Base-by-base conservation (phyloP, 1,139 yeast species). In the Yamadazyma conglobata region DNA sequence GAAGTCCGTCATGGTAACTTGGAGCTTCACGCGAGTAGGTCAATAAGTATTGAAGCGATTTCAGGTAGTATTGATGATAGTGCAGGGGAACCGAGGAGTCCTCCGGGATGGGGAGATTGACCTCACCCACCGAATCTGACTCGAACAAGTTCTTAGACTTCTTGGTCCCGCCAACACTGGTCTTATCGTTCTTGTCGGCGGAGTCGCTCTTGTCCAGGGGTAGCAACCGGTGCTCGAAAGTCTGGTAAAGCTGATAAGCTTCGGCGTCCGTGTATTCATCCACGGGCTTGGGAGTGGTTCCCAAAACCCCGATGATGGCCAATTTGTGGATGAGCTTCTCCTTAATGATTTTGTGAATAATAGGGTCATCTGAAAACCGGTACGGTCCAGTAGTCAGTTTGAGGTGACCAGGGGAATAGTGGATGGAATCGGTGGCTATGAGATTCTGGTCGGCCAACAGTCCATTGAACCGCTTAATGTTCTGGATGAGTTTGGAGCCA, bases 291-390 rank as follows among this genome's bases (percentile, higher is more conserved):
- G 71, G 72, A 19, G 43, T 46, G 10, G 51, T 44, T 2, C 73
- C 73, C 33, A 67, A 50, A 0, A 60, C 55, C 0, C 73, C 73
- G 19, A 62, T 32, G 8, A 61, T 54, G 1, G 62, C 52, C 29
- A 68, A 46, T 41, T 67, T 67, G 37, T 62, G 60, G 5, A 55
- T 30, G 5, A 67, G 43, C 39, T 67, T 68, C 14, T 55, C 56
- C 36, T 49, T 54, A 19, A 68, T 60, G 26, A 65, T 56, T 19
- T 42, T 43, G 38, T 68, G 55, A 19, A 66, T 39, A 6, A 48
- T 37, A 2, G 54, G 52, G 39, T 66, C 67, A 14, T 52, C 42
- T 8, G 66, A 52, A 39, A 64, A 64, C 20, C 42, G 40, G 22
- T 42, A 35, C 14, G 31, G 31, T 5, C 13, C 13, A n/a, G 25